Evolutionary conservation across 192 early-diverging fungal species (phyloP), one percentile per base, ranked within the genome.

Genomic region (Podila verticillata): DNA sequence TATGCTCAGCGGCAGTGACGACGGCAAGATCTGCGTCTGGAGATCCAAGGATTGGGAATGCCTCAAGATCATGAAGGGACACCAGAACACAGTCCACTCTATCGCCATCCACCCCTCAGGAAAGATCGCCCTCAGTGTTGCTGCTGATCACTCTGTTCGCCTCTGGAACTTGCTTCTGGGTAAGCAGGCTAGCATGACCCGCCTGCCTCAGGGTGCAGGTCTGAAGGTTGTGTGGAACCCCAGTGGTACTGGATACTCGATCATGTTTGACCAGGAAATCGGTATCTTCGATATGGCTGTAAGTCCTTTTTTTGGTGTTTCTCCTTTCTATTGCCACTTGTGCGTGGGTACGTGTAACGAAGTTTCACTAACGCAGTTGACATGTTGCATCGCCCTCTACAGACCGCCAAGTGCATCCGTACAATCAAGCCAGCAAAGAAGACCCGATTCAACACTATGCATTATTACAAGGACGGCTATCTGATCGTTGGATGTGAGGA

Each of bases 21-120:
- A 98, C 82, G 95, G 95, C 32, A 87, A 85, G 12, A 89, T 99
- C 34, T 91, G 92, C 58, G 91, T 99, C 36, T 96, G 95, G 84
- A 84, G 98, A 72, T 91, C 95, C 48, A 95, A 94, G 74, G 98
- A 99, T 84, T 99, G 98, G 98, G 97, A 98, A 78, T 90, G 89
- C 60, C 89, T 99, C 68, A 96, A 94, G 81, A 92, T 88, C 47
- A 86, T 99, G 58, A 93, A 92, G 65, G 93, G 93, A 28, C 93
- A 96, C 82, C 92, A 90, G 59, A 90, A 89, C 12, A 84, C 87
- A 26, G 87, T 99, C 20, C 91, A 91, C 81, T 90, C 88, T 39
- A 85, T 99, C 32, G 95, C 94, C 3, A 89, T 98, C 39, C 98
- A 99, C 84, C 97, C 97, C n/a, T 88, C 93, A 10, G 98, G 98